phyloP scores from a whole-genome alignment of 495 filamentous ascomycete genomes.

The Podospora australis region DNA sequence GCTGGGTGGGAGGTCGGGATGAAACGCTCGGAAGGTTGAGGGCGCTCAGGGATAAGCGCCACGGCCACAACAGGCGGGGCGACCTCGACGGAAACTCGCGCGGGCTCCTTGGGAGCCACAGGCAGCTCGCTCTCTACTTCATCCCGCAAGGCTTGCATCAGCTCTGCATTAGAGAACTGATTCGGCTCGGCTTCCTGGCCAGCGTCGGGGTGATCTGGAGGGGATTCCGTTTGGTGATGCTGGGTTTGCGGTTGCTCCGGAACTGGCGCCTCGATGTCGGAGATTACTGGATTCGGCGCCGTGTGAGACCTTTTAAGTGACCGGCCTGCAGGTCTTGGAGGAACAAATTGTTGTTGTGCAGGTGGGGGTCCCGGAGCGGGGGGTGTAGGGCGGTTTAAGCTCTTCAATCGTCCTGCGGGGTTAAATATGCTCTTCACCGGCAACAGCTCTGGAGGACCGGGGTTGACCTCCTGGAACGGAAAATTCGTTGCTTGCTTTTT shows the following conservation, averaged over 20 bases:
- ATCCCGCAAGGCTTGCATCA: no score
- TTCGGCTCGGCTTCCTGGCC: background rate
- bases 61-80: background rate
- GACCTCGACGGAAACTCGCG: background rate
- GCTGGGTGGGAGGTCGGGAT: conserved; percentile 9
- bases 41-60: conserved; percentile 12
- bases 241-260: conserved; percentile 5
- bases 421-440: conserved; percentile 42
- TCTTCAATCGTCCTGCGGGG: conserved; percentile 23
- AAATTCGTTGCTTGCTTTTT: conserved; percentile 20
- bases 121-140: background rate
- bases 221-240: background rate
- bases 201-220: background rate
- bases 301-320: conserved; percentile 23
- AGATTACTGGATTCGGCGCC: conserved; percentile 13
- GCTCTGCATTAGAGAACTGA: background rate
- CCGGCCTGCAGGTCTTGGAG: conserved; percentile 12
- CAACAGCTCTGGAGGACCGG: conserved; percentile 37
- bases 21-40: conserved; percentile 8
- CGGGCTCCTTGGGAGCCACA: background rate
- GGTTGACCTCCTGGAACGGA: conserved; percentile 36
- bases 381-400: conserved; percentile 16
- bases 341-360: conserved; percentile 9
- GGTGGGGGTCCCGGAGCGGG: conserved; percentile 3
- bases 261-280: conserved; percentile 7